Evolutionary conservation across 768 basidiomycete genomes (phyloP).

Genomic region (Mycena kentingensis): DNA sequence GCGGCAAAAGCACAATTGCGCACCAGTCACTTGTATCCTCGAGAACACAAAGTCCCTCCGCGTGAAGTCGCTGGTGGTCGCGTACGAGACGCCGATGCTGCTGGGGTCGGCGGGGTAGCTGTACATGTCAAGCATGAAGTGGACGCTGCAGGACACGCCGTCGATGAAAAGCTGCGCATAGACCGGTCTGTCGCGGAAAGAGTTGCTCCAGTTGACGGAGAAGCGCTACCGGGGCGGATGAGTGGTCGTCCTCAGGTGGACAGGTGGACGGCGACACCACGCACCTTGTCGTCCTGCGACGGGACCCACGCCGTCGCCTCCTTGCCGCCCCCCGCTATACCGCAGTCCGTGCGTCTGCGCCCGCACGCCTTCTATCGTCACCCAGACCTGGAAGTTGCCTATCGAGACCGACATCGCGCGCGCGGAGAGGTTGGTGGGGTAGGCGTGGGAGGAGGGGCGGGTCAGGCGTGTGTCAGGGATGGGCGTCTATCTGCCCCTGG

Average conservation of each 20-base stretch:
- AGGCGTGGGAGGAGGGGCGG: too few species aligned
- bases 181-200: constrained; percentile 17
- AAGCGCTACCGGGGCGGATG: constrained; percentile 20
- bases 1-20: background rate
- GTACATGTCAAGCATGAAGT: constrained; percentile 24
- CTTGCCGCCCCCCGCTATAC: background rate
- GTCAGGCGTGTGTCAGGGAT: too few species aligned
- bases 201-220: constrained; percentile 28
- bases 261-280: background rate
- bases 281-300: constrained; percentile 26
- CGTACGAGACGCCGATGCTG: constrained; percentile 26
- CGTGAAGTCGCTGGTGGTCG: constrained; percentile 33
- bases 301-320: constrained; percentile 27
- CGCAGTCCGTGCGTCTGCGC: constrained; percentile 17
- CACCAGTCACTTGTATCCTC: constrained; percentile 29
- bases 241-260: background rate
- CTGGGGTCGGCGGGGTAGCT: constrained; percentile 13
- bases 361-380: constrained; percentile 21
- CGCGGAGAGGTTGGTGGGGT: too few species aligned
- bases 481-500: too few species aligned
- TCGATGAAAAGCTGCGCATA: constrained; percentile 27
- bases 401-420: too few species aligned
- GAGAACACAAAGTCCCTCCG: constrained; percentile 35
- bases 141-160: constrained; percentile 27
- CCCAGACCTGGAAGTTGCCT: constrained; percentile 24